A percentile compares a stretch with the other conserved stretches of the same genome.
These are phyloP conservation scores for Pogostemon cablin DNA, from an alignment of 257 asterid genomes.

Conservation along the genomic window DNA sequence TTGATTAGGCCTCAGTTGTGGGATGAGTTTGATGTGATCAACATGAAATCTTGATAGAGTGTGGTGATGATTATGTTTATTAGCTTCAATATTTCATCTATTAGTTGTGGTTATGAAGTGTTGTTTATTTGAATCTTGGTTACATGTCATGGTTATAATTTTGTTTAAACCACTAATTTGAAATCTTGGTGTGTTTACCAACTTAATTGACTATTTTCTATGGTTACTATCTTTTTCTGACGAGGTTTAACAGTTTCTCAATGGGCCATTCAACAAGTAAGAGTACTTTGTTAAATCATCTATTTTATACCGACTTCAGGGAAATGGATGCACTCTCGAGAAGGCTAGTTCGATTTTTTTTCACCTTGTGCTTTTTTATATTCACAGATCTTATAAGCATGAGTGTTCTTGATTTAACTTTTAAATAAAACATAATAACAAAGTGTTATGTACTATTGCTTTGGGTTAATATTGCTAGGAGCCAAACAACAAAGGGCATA, in stretches of 20 bases:
- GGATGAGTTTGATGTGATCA: neutral
- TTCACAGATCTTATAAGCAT: neutral
- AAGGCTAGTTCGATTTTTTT: constrained; percentile 32
- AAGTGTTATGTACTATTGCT: neutral
- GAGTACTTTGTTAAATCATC: constrained; percentile 51
- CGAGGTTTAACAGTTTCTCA: neutral
- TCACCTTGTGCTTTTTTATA: neutral
- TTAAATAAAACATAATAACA: neutral
- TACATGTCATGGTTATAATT: too few species aligned
- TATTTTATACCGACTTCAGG: constrained; percentile 45
- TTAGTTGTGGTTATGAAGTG: neutral
- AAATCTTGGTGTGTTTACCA: too few species aligned
- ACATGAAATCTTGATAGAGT: constrained; percentile 21
- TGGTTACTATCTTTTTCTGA: neutral
- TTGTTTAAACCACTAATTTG: too few species aligned
- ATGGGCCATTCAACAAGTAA: constrained; percentile 39
- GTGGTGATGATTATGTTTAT: neutral
- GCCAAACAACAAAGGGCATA: constrained; percentile 57
- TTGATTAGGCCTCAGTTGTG: neutral
- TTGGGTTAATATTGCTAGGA: constrained; percentile 35
- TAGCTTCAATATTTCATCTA: too few species aligned
- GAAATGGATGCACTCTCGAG: constrained; percentile 50
- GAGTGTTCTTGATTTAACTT: constrained; percentile 14
- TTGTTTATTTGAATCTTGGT: neutral
- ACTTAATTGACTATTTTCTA: neutral